Percentiles rank a stretch among this genome's conserved stretches.
Evolutionary conservation across 2,329 filamentous ascomycete species (phyloP).

Genomic region (Penicillium digitatum): DNA sequence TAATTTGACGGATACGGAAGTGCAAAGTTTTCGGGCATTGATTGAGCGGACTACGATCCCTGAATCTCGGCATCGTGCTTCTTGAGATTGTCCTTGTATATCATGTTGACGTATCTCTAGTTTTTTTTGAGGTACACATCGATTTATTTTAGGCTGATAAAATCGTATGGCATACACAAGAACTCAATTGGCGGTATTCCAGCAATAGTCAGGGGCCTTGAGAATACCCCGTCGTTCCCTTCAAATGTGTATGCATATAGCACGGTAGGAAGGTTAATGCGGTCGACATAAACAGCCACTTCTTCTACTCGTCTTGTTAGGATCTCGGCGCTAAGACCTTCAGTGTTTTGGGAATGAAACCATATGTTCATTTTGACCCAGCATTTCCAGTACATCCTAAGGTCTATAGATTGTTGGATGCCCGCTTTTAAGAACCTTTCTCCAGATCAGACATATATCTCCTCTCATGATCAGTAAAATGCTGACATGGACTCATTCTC

Average conservation of each 20-base stretch:
- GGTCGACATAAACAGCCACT: no score
- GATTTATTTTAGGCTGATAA: neutral
- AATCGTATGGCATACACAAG: neutral
- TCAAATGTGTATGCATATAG: slow-evolving; percentile 3
- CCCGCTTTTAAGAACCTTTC: no score
- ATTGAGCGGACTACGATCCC: neutral
- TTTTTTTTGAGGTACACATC: neutral
- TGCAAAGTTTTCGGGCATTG: slow-evolving; percentile 12
- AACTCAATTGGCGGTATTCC: neutral
- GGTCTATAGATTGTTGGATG: no score
- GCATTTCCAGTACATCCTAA: no score
- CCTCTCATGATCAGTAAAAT: no score
- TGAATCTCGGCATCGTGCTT: neutral
- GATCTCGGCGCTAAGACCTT: no score
- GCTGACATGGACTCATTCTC: no score
- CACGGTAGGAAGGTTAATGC: no score
- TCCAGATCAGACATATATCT: no score
- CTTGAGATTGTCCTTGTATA: neutral
- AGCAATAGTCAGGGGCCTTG: neutral
- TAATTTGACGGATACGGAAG: slow-evolving; percentile 10
- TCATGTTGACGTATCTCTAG: neutral
- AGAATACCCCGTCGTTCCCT: neutral
- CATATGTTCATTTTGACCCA: no score
- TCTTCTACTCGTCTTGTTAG: no score
- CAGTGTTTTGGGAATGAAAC: no score